Conservation (phyloP, 2,329 filamentous ascomycete species). For the Curvularia sp. region DNA sequence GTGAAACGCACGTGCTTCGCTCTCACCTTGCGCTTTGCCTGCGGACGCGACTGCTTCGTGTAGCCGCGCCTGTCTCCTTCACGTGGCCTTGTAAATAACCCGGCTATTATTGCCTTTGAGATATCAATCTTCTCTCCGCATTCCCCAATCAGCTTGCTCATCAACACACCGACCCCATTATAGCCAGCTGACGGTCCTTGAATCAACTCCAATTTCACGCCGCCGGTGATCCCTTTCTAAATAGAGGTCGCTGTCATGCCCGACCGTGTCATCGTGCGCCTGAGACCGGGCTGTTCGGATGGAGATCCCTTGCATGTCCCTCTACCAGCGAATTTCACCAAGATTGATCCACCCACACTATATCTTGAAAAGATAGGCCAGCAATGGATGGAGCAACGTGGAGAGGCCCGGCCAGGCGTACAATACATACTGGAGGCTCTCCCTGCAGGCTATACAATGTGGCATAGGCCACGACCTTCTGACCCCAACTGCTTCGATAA, state of each 20-base stretch:
- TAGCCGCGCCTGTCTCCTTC: conserved; percentile 1
- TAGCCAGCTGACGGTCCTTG: not conserved
- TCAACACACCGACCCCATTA: not conserved
- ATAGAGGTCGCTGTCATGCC: conserved; percentile 9
- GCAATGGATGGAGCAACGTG: conserved; percentile 57
- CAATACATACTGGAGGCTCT: conserved; percentile 61
- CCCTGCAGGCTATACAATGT: conserved; percentile 62
- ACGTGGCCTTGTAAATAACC: conserved; percentile 6
- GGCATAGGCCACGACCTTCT: conserved; percentile 56
- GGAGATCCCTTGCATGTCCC: conserved; percentile 46
- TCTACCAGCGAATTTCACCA: conserved; percentile 30
- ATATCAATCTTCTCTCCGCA: not conserved
- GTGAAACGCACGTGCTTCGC: not conserved
- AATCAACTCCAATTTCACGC: no score
- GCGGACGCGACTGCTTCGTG: conserved; percentile 18
- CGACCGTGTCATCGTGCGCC: conserved; percentile 30
- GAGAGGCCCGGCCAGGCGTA: conserved; percentile 46
- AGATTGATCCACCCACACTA: conserved; percentile 50
- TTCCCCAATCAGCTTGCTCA: not conserved
- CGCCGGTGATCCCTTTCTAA: not conserved
- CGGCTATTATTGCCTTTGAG: not conserved
- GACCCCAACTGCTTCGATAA: conserved; percentile 56
- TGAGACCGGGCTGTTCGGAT: conserved; percentile 40
- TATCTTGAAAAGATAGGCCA: conserved; percentile 58
- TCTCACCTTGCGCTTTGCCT: not conserved